These are phyloP conservation scores for Solanum stenotomum DNA, from an alignment of 257 asterid species.

Conservation along the genomic window DNA sequence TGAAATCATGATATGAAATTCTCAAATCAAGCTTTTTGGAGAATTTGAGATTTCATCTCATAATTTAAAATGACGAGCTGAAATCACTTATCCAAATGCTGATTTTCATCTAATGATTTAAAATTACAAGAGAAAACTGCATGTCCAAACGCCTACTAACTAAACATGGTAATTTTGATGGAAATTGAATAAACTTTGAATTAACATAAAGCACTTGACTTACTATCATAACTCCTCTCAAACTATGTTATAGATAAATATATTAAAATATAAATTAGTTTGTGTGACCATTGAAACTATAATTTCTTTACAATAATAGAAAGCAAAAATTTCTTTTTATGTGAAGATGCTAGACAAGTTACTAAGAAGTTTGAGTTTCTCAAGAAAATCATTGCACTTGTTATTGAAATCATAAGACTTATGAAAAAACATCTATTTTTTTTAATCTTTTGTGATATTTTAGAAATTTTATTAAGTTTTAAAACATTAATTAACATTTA, in stretches of 20 bases:
- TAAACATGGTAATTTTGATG: neutral
- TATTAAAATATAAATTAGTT: too few relatives aligned
- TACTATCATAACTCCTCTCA: neutral
- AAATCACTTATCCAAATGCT: neutral
- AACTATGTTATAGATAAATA: neutral
- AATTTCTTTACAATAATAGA: neutral
- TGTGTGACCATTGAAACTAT: neutral
- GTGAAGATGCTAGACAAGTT: neutral
- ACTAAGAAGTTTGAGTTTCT: neutral
- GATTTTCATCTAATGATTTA: too few relatives aligned
- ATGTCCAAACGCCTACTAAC: neutral
- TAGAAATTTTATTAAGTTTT: too few relatives aligned
- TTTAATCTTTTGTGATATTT: too few relatives aligned
- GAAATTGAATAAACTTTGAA: neutral
- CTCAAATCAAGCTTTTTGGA: neutral
- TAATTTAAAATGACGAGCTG: neutral
- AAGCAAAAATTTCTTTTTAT: too few relatives aligned
- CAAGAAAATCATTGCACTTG: neutral
- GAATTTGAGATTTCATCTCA: neutral
- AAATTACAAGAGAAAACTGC: neutral
- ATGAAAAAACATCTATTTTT: too few relatives aligned
- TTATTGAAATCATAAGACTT: too few relatives aligned
- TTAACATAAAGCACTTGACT: too few relatives aligned
- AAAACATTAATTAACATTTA: too few relatives aligned
- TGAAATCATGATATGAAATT: too few relatives aligned